phyloP scores from a whole-genome alignment of 1,284 basidiomycete genomes.

The Ustilago bromivora region DNA sequence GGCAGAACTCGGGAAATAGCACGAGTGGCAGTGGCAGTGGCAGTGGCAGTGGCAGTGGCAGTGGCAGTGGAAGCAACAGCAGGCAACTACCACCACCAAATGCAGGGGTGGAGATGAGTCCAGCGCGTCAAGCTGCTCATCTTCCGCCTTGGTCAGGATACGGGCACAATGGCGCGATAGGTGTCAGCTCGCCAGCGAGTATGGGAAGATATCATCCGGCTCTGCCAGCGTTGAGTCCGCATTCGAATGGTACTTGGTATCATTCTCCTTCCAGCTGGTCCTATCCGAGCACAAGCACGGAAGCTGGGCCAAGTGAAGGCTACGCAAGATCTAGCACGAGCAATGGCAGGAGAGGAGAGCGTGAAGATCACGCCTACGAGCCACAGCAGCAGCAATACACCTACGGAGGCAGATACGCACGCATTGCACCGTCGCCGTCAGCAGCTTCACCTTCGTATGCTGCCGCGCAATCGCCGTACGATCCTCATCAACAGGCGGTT shows the following conservation, averaged over 20 bases:
- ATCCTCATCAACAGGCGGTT: background rate
- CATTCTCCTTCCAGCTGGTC: background rate
- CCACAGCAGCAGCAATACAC: background rate
- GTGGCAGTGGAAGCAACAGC: conserved; percentile 2
- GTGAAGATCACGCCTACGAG: background rate
- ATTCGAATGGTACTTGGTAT: background rate
- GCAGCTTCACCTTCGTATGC: background rate
- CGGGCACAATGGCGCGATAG: background rate
- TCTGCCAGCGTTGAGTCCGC: background rate
- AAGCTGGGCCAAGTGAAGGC: background rate
- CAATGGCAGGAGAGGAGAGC: background rate
- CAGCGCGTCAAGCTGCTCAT: background rate
- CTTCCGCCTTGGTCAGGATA: background rate
- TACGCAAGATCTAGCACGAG: background rate
- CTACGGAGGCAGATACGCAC: background rate
- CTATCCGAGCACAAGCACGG: background rate
- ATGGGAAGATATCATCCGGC: background rate
- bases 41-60: background rate
- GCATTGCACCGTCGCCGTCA: background rate
- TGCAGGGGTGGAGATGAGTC: background rate
- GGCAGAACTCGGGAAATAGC: background rate
- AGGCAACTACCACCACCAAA: background rate
- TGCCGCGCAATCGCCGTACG: background rate
- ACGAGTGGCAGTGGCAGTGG: background rate
- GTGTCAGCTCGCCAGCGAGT: background rate